Conservation (phyloP, 2,329 filamentous ascomycete genomes). For the Pseudopithomyces chartarum region DNA sequence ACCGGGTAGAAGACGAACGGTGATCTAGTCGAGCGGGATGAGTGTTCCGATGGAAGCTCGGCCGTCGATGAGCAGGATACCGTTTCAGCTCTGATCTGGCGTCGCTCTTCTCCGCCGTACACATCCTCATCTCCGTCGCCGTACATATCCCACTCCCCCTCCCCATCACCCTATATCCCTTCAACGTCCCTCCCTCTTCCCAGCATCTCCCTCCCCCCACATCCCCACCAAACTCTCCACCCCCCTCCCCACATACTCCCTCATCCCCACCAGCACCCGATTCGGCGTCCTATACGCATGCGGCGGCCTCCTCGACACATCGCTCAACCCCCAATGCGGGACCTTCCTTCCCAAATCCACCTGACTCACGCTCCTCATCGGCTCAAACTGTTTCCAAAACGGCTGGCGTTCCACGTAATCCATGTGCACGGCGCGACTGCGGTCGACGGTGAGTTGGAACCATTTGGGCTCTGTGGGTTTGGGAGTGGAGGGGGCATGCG, state of each 20-base stretch:
- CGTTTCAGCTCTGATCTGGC: too few relatives aligned
- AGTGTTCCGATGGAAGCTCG: too few relatives aligned
- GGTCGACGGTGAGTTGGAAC: conserved; percentile 50
- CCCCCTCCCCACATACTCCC: conserved; percentile 24
- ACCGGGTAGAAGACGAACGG: too few relatives aligned
- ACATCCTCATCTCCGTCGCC: too few relatives aligned
- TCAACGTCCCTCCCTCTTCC: too few relatives aligned
- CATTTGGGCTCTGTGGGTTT: conserved; percentile 33
- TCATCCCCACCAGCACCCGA: conserved; percentile 30
- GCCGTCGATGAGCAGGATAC: too few relatives aligned
- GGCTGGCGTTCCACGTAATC: conserved; percentile 48
- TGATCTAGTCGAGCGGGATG: too few relatives aligned
- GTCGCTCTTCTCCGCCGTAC: too few relatives aligned
- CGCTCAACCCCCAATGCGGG: conserved; percentile 48
- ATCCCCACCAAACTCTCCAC: conserved; percentile 41
- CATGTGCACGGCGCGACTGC: conserved; percentile 45
- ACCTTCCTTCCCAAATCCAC: conserved; percentile 47
- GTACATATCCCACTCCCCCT: neutral
- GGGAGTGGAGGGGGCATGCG: conserved; percentile 2
- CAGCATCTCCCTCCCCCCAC: conserved; percentile 34
- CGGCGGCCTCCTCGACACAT: conserved; percentile 43
- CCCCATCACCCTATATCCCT: conserved; percentile 1
- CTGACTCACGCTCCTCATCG: conserved; percentile 39
- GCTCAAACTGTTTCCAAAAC: conserved; percentile 38
- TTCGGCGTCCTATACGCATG: conserved; percentile 39